Evolutionary conservation across 129 eudicot species (phyloP).

Genomic region (Arctium lappa): DNA sequence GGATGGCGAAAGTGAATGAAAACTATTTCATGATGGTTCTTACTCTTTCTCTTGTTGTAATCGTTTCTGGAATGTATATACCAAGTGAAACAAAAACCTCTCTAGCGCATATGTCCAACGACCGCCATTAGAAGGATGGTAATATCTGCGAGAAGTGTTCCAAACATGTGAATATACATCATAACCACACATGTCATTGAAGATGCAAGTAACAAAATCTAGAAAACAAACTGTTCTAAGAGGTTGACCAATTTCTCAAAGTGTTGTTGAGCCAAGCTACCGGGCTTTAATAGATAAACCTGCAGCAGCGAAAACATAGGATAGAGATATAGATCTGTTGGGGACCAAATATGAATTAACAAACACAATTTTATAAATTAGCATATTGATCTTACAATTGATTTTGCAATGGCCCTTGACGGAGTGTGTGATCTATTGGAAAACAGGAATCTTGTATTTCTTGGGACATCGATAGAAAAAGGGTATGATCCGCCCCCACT

Average conservation of each 20-base stretch:
- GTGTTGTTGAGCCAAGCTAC: conserved; percentile 73
- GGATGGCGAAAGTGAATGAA: not conserved
- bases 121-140: conserved; percentile 99
- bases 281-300: conserved; percentile 89
- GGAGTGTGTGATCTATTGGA: conserved; percentile 81
- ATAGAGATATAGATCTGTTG: not conserved
- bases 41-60: conserved; percentile 81
- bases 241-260: conserved; percentile 95
- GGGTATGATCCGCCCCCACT: conserved; percentile 89
- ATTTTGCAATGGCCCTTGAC: conserved; percentile 83
- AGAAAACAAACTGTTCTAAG: conserved; percentile 92
- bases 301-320: conserved; percentile 34
- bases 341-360: conserved; percentile 13
- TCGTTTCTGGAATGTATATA: conserved; percentile 67
- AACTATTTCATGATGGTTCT: conserved; percentile 18
- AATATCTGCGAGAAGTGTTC: conserved; percentile 56
- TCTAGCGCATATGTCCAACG: conserved; percentile 96
- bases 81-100: conserved; percentile 81
- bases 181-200: not conserved
- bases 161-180: conserved; percentile 16
- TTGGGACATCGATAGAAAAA: conserved; percentile 80
- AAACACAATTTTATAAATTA: conserved; percentile 6
- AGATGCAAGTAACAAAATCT: conserved; percentile 30
- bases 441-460: conserved; percentile 90
- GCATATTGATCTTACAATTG: conserved; percentile 62